Evolutionary conservation across 2,329 filamentous ascomycete genomes (phyloP), one percentile per base, ranked within the genome.

Genomic region (Lojkania enalia): DNA sequence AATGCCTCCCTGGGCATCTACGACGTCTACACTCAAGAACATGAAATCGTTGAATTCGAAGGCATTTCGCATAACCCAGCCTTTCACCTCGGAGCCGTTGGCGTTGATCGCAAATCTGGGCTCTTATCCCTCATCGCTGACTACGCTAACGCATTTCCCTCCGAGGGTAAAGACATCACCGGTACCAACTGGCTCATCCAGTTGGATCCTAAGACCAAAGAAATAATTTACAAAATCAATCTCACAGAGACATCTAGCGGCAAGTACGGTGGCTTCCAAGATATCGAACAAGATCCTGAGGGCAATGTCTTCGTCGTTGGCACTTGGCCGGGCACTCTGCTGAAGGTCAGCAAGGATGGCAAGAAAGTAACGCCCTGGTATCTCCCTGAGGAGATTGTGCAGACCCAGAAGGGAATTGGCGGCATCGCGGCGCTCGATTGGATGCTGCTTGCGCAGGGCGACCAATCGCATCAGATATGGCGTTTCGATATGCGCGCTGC

Each of bases 1-100:
- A 57, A 57, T 38, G 51, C 54, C n/a, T 54, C 54, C 13, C 44
- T 57, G 9, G 54, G 46, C 15, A 52, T 54, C 43, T 54, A 54
- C 44, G 46, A 54, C 40, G 51, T 51, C 16, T 57, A 54, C 42
- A 50, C 43, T 11, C 11, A 40, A n/a, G 21, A 33, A 3, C 41
- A 52, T 29, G 40, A 46, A 15, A 44, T 36, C 39, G 30, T 57
- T 20, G 44, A 48, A 11, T 57, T 57, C 39, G 31, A 29, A 2
- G 40, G 38, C 20, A 54, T 57, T 15, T 33, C 40, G 2, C 54
- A 57, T 40, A 54, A 57, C 35, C 42, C 51, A 1, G n/a, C 37
- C 15, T 51, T 52, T 49, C 49, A 57, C 42, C 36, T 55, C 23
- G 54, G 54, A 19, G 54, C 41, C 36, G 54, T 57, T 6, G 37